These are phyloP conservation scores for Hemisphaericaspora xylanilytica DNA, from an alignment of 1,139 yeast species.

Conservation along the genomic window DNA sequence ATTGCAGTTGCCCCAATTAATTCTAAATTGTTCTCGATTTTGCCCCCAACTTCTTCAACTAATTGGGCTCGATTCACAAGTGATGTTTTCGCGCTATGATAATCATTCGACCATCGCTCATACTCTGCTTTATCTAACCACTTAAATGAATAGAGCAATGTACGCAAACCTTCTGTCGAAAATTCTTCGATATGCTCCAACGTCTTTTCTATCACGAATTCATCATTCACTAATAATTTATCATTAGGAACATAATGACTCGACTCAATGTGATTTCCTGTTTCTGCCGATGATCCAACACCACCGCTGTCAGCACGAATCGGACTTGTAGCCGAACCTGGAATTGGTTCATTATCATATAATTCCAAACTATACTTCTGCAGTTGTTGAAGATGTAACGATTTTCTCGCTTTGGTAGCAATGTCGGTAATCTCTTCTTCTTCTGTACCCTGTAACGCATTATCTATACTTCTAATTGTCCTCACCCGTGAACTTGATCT, in stretches of 20 bases:
- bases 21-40: slow-evolving; percentile 63
- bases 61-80: slow-evolving; percentile 61
- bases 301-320: background rate
- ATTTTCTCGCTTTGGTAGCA: slow-evolving; percentile 56
- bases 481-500: slow-evolving; percentile 19
- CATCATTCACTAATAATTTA: slow-evolving; percentile 66
- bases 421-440: slow-evolving; percentile 61
- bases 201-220: slow-evolving; percentile 76
- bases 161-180: slow-evolving; percentile 91
- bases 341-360: slow-evolving; percentile 3
- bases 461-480: slow-evolving; percentile 52
- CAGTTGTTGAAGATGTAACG: slow-evolving; percentile 61
- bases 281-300: background rate
- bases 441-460: slow-evolving; percentile 49
- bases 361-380: slow-evolving; percentile 48
- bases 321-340: background rate
- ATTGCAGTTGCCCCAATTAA: slow-evolving; percentile 93
- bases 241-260: slow-evolving; percentile 53
- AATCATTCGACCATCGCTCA: slow-evolving; percentile 62
- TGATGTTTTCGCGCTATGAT: slow-evolving; percentile 75
- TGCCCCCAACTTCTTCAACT: slow-evolving; percentile 71
- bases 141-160: slow-evolving; percentile 76
- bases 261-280: background rate
- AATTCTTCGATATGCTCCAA: slow-evolving; percentile 89
- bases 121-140: slow-evolving; percentile 66